Percentiles rank a stretch among this genome's conserved stretches.
These are phyloP conservation scores for Phytophthora sp. DNA, from an alignment of 352 stramenopile species.

Conservation along the genomic window DNA sequence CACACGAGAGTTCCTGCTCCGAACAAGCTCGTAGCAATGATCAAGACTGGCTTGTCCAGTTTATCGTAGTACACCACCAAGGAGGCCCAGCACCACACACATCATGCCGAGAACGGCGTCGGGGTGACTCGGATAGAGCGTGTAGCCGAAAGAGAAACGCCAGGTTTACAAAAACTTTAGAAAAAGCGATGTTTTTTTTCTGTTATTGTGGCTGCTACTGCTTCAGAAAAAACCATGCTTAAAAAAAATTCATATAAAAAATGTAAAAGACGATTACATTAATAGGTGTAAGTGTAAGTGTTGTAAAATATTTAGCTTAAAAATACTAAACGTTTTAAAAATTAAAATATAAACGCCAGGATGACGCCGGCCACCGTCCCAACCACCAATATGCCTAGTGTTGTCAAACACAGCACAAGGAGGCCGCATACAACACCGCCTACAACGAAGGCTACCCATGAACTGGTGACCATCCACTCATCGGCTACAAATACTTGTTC, in stretches of 20 bases:
- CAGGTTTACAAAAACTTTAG: no score
- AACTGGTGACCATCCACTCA: constrained; percentile 43
- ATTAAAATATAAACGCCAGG: constrained; percentile 30
- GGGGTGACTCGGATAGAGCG: constrained; percentile 43
- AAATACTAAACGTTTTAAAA: background rate
- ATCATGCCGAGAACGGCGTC: constrained; percentile 37
- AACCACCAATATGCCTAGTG: constrained; percentile 44
- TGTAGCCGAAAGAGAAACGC: constrained; percentile 51
- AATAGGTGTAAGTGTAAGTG: no score
- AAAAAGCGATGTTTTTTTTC: no score
- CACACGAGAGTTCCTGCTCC: constrained; percentile 44
- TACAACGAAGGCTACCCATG: constrained; percentile 50
- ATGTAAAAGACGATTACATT: no score
- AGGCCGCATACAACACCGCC: constrained; percentile 40
- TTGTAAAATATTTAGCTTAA: background rate
- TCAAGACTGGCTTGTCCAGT: constrained; percentile 47
- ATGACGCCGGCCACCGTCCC: constrained; percentile 47
- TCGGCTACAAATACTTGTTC: constrained; percentile 38
- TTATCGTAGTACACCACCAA: constrained; percentile 42
- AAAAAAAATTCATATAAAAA: no score
- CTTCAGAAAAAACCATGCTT: no score
- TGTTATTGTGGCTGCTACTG: no score
- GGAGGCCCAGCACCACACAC: constrained; percentile 32
- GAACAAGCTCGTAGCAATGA: constrained; percentile 46
- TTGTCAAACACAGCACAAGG: constrained; percentile 44